Conservation (phyloP, 2,329 filamentous ascomycete genomes). For the Aspergillus proliferans region DNA sequence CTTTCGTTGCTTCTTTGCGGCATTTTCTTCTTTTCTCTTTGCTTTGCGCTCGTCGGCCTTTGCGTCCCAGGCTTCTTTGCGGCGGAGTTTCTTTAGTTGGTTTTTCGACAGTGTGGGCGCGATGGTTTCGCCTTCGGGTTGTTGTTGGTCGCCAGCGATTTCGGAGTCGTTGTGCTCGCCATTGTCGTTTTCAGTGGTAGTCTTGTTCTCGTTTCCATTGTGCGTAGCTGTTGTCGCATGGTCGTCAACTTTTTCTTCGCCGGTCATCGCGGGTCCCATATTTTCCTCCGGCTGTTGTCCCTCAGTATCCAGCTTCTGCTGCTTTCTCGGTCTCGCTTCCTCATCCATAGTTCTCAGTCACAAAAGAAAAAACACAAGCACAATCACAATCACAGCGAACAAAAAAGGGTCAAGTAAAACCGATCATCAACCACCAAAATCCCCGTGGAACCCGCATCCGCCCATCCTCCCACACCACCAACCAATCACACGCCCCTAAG, state of each 20-base stretch:
- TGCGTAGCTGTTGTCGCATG: neutral
- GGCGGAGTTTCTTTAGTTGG: slow-evolving; percentile 71
- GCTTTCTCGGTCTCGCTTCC: slow-evolving; percentile 51
- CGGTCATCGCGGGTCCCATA: slow-evolving; percentile 25
- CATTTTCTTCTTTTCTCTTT: slow-evolving; percentile 53
- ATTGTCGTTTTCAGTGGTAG: slow-evolving; percentile 3
- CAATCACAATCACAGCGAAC: slow-evolving; percentile 4
- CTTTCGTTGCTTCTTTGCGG: slow-evolving; percentile 48
- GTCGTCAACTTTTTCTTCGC: slow-evolving; percentile 8
- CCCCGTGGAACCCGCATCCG: neutral
- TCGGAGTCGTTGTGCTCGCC: slow-evolving; percentile 2
- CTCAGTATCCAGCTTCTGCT: slow-evolving; percentile 47
- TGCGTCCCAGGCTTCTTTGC: slow-evolving; percentile 69
- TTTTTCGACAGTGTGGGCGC: slow-evolving; percentile 65
- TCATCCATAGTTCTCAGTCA: slow-evolving; percentile 41
- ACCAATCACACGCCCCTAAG: slow-evolving; percentile 23
- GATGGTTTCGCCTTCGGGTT: neutral
- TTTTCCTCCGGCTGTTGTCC: slow-evolving; percentile 13
- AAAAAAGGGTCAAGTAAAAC: slow-evolving; percentile 2
- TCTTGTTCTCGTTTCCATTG: slow-evolving; percentile 2
- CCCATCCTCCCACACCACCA: neutral
- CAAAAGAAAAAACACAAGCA: neutral
- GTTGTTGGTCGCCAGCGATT: neutral
- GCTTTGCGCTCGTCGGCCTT: slow-evolving; percentile 54
- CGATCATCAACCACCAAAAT: slow-evolving; percentile 2